These are phyloP conservation scores for Mucuna pruriens DNA, from an alignment of 306 rosid species.

Conservation along the genomic window DNA sequence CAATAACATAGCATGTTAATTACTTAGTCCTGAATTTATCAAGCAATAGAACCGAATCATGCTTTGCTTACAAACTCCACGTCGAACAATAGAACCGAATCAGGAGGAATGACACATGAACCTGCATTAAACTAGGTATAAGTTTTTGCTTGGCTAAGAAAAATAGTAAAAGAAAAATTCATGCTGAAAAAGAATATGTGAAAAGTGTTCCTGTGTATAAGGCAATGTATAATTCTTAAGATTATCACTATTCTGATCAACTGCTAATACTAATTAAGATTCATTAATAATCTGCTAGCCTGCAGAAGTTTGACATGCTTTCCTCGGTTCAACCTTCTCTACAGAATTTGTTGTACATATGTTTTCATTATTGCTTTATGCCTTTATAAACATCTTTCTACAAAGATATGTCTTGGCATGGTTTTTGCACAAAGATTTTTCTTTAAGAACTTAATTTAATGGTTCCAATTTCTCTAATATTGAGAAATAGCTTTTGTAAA, in stretches of 20 bases:
- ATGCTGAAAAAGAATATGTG: background rate
- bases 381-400: constrained; percentile 1
- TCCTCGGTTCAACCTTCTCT: constrained; percentile 17
- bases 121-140: constrained; percentile 55
- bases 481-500: background rate
- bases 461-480: background rate
- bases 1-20: background rate
- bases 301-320: background rate
- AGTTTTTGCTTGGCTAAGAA: constrained; percentile 13
- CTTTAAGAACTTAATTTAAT: background rate
- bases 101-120: constrained; percentile 91
- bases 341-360: background rate
- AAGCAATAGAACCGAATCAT: constrained; percentile 52
- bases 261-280: background rate
- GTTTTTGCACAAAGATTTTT: constrained; percentile 16
- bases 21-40: background rate
- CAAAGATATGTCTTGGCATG: background rate
- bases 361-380: background rate
- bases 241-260: background rate
- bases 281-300: background rate
- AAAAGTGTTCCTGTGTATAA: background rate
- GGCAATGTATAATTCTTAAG: background rate
- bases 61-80: constrained; percentile 91
- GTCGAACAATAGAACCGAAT: constrained; percentile 79
- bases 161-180: constrained; percentile 6